phyloP scores from a whole-genome alignment of 106 monocot genomes.

The Gastrodia elata region DNA sequence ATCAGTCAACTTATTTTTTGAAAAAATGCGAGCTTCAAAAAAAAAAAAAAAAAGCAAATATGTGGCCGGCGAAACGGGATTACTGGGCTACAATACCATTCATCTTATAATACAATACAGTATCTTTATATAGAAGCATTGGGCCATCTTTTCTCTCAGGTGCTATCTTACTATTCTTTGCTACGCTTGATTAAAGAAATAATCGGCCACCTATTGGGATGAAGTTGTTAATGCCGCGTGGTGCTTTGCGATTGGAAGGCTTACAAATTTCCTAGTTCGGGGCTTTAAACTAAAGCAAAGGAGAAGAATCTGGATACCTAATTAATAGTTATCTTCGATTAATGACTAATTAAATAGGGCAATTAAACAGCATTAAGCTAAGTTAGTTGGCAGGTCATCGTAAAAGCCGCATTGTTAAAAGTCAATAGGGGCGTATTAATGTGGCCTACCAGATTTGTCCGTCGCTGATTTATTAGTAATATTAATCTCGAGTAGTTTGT shows the following conservation, averaged over 20 bases:
- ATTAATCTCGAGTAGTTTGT: no score
- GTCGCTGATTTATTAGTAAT: neutral
- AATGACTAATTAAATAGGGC: neutral
- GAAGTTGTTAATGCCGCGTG: neutral
- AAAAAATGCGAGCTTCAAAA: no score
- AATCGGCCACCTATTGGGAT: neutral
- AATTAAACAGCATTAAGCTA: neutral
- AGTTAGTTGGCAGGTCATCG: conserved; percentile 7
- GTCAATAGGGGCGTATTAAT: neutral
- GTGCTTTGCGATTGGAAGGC: neutral
- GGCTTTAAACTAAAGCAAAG: neutral
- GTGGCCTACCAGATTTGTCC: neutral
- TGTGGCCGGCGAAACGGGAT: no score
- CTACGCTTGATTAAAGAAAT: neutral
- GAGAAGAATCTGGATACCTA: neutral
- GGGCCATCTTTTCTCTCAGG: neutral
- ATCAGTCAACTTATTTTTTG: no score
- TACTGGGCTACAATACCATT: no score
- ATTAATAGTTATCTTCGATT: neutral
- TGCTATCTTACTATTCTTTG: neutral
- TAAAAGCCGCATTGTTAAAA: neutral
- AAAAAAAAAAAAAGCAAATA: no score
- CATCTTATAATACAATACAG: no score
- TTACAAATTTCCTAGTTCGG: neutral
- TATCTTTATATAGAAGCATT: no score